These are phyloP conservation scores for Ramaria sp. DNA, from an alignment of 768 basidiomycete species.

Conservation along the genomic window DNA sequence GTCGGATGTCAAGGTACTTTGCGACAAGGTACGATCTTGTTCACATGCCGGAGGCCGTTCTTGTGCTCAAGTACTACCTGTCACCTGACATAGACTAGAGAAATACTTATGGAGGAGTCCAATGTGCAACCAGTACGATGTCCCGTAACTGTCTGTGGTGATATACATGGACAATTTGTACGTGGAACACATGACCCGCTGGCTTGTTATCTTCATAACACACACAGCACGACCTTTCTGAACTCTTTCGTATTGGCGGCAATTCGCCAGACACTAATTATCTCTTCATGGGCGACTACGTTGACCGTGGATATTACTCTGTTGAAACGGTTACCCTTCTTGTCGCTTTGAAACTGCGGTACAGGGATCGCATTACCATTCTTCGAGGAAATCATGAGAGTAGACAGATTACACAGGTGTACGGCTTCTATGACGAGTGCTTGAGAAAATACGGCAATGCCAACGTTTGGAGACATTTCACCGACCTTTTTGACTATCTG, in stretches of 20 bases:
- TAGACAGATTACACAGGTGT: conserved; percentile 99
- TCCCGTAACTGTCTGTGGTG: conserved; percentile 98
- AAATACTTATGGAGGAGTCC: conserved; percentile 97
- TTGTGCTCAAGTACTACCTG: conserved; percentile 9
- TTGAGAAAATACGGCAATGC: conserved; percentile 99
- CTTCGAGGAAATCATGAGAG: conserved; percentile 98
- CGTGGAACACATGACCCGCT: conserved; percentile 28
- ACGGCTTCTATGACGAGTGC: conserved; percentile 99
- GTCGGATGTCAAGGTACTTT: conserved; percentile 91
- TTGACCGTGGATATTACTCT: conserved; percentile 98
- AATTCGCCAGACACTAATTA: conserved; percentile 99
- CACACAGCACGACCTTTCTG: conserved; percentile 92
- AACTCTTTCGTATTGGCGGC: conserved; percentile 96
- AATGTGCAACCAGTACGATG: conserved; percentile 98
- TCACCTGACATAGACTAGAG: conserved; percentile 60
- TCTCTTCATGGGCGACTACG: conserved; percentile 99
- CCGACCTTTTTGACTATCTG: conserved; percentile 96
- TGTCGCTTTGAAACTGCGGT: conserved; percentile 93
- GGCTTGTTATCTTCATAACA: conserved; percentile 1
- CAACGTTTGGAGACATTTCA: conserved; percentile 99
- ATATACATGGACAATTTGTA: conserved; percentile 99
- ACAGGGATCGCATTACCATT: conserved; percentile 96
- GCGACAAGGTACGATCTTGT: conserved; percentile 79
- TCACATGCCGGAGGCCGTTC: conserved; percentile 13
- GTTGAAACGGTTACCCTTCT: conserved; percentile 98